A percentile compares a stretch with the other conserved stretches of the same genome.
Evolutionary conservation across 306 rosid genomes (phyloP).

Genomic region (Pterocarpus macrocarpus): DNA sequence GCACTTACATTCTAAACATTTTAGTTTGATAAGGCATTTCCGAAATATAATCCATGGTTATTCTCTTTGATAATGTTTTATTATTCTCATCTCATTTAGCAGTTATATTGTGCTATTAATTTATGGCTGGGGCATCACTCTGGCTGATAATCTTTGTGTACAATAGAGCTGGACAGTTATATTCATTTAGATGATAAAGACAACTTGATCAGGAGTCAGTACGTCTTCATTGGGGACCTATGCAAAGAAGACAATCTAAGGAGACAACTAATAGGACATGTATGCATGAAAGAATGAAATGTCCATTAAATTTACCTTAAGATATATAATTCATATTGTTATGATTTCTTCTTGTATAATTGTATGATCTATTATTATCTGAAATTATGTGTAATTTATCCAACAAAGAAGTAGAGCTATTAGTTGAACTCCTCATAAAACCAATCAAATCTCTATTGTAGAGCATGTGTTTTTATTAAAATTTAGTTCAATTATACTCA

Average conservation of each 20-base stretch:
- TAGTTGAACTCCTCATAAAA: constrained; percentile 9
- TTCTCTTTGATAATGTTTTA: background rate
- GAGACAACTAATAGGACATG: background rate
- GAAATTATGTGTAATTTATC: background rate
- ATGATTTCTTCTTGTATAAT: constrained; percentile 14
- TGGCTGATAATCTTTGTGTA: constrained; percentile 25
- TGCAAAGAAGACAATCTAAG: background rate
- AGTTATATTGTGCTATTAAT: constrained; percentile 3
- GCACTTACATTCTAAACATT: constrained; percentile 8
- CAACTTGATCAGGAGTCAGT: constrained; percentile 2
- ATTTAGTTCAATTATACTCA: constrained; percentile 1
- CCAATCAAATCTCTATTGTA: background rate
- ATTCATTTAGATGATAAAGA: constrained; percentile 9
- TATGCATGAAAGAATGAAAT: background rate
- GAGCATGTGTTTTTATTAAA: background rate
- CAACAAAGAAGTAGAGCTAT: background rate
- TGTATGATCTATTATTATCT: constrained; percentile 3
- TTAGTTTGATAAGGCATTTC: constrained; percentile 2
- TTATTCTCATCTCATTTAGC: constrained; percentile 18
- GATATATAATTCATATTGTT: constrained; percentile 4
- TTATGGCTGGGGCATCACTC: background rate
- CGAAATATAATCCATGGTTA: background rate
- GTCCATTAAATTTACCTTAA: background rate
- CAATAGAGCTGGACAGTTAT: background rate
- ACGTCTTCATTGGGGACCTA: background rate